Percentiles rank a stretch among this genome's conserved stretches.
Conservation (phyloP, 148 eudicot genomes). For the Vaccinium macrocarpon region DNA sequence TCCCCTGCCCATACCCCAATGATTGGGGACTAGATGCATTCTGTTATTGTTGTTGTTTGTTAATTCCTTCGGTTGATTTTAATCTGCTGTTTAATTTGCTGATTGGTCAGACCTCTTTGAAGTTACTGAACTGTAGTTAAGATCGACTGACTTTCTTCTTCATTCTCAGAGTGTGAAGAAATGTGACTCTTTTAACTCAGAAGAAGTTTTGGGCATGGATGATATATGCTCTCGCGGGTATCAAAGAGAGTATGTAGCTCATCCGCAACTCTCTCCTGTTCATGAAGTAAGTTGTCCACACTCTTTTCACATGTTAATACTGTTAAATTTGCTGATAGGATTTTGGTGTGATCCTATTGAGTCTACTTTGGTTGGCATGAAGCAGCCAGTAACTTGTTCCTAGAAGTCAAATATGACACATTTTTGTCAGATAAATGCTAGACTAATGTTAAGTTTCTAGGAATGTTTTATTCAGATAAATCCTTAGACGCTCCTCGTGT, state of each 20-base stretch:
- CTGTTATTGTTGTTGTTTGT: too few species aligned
- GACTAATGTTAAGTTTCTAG: background rate
- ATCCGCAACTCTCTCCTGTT: conserved; percentile 46
- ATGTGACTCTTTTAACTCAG: conserved; percentile 20
- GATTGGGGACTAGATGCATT: too few species aligned
- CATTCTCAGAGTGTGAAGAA: conserved; percentile 24
- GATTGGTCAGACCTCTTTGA: conserved; percentile 4
- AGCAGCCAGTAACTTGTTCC: background rate
- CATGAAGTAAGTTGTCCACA: conserved; percentile 51
- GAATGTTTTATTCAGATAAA: background rate
- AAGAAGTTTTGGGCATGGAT: conserved; percentile 45
- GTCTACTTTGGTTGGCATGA: background rate
- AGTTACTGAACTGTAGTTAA: background rate
- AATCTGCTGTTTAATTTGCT: background rate
- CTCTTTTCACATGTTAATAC: conserved; percentile 8
- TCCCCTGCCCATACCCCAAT: too few species aligned
- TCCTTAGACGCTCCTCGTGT: background rate
- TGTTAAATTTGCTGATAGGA: background rate
- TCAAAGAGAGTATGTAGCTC: conserved; percentile 10
- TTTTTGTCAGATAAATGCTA: background rate
- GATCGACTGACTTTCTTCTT: background rate
- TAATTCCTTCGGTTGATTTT: conserved; percentile 1
- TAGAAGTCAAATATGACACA: background rate
- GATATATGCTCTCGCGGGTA: background rate
- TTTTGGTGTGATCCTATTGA: background rate